These are phyloP conservation scores for Helicocarpus griseus DNA, from an alignment of 2,329 filamentous ascomycete genomes.

Conservation along the genomic window DNA sequence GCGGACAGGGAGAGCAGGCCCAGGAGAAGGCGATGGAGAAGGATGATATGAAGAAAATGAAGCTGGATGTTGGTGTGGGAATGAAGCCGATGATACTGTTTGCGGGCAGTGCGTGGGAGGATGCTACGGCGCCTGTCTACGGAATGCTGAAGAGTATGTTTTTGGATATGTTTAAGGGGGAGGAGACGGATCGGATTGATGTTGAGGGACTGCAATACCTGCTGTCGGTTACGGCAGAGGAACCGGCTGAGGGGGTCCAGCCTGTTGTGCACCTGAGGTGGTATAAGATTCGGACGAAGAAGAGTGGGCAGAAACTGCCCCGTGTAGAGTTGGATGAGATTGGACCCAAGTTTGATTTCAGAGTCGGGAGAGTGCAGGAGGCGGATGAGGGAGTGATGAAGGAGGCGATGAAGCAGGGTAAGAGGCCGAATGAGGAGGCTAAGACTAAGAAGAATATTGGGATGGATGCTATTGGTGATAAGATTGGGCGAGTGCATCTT, in stretches of 20 bases:
- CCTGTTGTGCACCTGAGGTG: conserved; percentile 57
- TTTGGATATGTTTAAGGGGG: conserved; percentile 82
- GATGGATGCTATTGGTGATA: conserved; percentile 87
- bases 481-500: conserved; percentile 85
- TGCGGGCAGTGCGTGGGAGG: conserved; percentile 78
- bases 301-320: conserved; percentile 75
- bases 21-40: conserved; percentile 55
- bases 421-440: conserved; percentile 45
- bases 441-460: conserved; percentile 91
- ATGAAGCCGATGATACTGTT: conserved; percentile 88
- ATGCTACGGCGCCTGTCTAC: conserved; percentile 67
- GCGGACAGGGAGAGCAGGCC: conserved; percentile 40
- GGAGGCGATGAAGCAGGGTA: conserved; percentile 80
- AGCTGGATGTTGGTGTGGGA: conserved; percentile 59
- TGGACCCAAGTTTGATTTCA: conserved; percentile 86
- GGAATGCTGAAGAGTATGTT: conserved; percentile 80
- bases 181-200: conserved; percentile 71
- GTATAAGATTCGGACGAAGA: conserved; percentile 79
- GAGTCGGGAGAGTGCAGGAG: conserved; percentile 69
- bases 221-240: conserved; percentile 68
- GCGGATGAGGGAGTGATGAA: conserved; percentile 73
- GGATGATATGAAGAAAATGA: conserved; percentile 49
- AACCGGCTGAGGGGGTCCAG: conserved; percentile 37
- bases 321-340: conserved; percentile 92
- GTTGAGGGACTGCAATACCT: conserved; percentile 92